Evolutionary conservation across 768 basidiomycete genomes (phyloP).

Genomic region (Tulasnella sp.): DNA sequence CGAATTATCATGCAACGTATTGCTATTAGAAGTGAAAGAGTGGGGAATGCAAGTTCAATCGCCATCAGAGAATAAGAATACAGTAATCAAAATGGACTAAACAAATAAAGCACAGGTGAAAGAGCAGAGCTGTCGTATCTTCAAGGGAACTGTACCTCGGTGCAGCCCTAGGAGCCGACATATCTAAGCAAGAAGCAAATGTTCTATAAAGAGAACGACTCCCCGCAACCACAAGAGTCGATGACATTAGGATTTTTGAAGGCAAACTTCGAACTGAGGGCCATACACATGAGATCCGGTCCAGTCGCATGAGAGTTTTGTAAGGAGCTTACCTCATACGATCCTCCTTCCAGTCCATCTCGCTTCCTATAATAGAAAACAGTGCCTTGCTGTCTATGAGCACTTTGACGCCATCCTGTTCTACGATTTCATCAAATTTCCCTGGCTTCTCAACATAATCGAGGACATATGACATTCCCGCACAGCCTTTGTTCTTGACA

Average conservation of each 20-base stretch:
- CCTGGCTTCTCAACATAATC: slow-evolving; percentile 87
- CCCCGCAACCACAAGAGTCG: slow-evolving; percentile 90
- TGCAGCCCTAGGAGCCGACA: too few relatives aligned
- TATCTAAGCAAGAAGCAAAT: too few relatives aligned
- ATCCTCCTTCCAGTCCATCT: slow-evolving; percentile 99
- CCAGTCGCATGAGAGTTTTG: neutral
- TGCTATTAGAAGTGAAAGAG: too few relatives aligned
- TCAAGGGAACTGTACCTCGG: too few relatives aligned
- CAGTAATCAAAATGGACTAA: too few relatives aligned
- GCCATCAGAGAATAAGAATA: too few relatives aligned
- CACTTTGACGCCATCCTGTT: slow-evolving; percentile 88
- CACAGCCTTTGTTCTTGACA: slow-evolving; percentile 95
- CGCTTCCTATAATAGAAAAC: slow-evolving; percentile 95
- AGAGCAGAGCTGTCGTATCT: too few relatives aligned
- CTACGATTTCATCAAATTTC: slow-evolving; percentile 91
- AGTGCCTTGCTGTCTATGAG: slow-evolving; percentile 93
- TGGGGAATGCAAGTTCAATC: too few relatives aligned
- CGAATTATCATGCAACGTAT: too few relatives aligned
- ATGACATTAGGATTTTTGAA: slow-evolving; percentile 89
- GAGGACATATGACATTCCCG: slow-evolving; percentile 67
- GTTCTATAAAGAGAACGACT: slow-evolving; percentile 68
- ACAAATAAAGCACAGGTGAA: too few relatives aligned
- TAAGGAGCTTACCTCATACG: slow-evolving; percentile 54
- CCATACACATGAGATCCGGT: neutral
- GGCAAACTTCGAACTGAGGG: slow-evolving; percentile 56